Conservation (phyloP, 1,284 basidiomycete genomes). For the Fomitopsis betulina region DNA sequence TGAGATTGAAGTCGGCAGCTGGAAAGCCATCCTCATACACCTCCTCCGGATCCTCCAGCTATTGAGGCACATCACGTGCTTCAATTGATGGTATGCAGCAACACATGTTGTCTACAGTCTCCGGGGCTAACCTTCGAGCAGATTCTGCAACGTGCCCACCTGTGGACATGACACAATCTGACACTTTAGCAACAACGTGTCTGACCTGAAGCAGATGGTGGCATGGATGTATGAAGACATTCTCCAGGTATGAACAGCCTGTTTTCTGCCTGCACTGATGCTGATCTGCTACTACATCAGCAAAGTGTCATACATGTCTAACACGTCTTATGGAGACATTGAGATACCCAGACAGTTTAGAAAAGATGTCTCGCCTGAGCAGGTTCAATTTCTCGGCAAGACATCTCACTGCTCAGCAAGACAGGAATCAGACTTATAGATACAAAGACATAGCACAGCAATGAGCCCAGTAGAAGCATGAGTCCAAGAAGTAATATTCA, state of each 20-base stretch:
- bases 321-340: too few species aligned
- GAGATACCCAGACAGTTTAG: too few species aligned
- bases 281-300: constrained; percentile 6
- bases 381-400: too few species aligned
- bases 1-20: constrained; percentile 35
- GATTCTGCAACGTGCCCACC: constrained; percentile 22
- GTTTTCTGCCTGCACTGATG: too few species aligned
- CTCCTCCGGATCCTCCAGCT: constrained; percentile 9
- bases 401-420: too few species aligned
- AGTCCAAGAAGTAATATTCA: too few species aligned
- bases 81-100: constrained; percentile 16
- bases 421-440: too few species aligned
- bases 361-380: too few species aligned
- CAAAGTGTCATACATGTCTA: too few species aligned
- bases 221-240: constrained; percentile 29
- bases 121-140: not conserved
- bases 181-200: constrained; percentile 21
- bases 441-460: too few species aligned
- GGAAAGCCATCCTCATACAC: constrained; percentile 17
- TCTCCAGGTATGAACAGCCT: constrained; percentile 16
- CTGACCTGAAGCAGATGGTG: constrained; percentile 23
- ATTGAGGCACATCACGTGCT: not conserved
- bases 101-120: not conserved
- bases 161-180: constrained; percentile 26
- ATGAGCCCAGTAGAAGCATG: too few species aligned